These are phyloP conservation scores for Podila clonocystis DNA, from an alignment of 192 early-diverging fungal genomes.

Conservation along the genomic window DNA sequence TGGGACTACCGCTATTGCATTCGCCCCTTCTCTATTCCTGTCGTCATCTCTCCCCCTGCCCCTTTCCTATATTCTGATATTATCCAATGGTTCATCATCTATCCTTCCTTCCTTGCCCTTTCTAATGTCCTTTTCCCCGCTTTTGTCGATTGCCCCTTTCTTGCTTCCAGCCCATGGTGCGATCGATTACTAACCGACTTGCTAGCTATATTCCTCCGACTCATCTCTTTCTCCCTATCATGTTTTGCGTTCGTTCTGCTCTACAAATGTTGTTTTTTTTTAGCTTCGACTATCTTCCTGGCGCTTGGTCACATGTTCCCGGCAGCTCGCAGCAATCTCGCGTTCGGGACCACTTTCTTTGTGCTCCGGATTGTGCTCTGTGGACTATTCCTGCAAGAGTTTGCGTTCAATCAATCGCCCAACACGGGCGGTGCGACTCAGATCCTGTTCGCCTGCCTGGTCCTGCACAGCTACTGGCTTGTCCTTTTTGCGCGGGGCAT, in stretches of 20 bases:
- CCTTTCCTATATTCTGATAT: too few species aligned
- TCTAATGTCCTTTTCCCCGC: too few species aligned
- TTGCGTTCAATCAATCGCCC: background rate
- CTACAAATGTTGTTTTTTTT: background rate
- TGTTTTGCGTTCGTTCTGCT: background rate
- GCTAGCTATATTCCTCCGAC: too few species aligned
- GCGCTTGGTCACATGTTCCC: slow-evolving; percentile 22
- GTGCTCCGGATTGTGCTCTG: background rate
- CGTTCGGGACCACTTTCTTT: background rate
- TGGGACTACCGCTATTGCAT: too few species aligned
- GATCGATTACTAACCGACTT: too few species aligned
- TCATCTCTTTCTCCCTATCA: too few species aligned
- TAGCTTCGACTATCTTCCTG: slow-evolving; percentile 25
- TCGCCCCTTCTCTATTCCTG: too few species aligned
- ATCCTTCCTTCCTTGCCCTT: too few species aligned
- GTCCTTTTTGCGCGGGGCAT: background rate
- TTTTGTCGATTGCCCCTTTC: too few species aligned
- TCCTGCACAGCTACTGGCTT: background rate
- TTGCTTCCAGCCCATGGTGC: too few species aligned
- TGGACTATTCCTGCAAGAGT: background rate
- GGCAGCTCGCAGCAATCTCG: background rate
- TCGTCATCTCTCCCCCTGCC: too few species aligned
- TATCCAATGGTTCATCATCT: too few species aligned
- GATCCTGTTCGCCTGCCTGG: background rate
- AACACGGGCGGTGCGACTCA: background rate